Evolutionary conservation across 495 filamentous ascomycete species (phyloP).

Genomic region (Thermochaetoides thermophila): DNA sequence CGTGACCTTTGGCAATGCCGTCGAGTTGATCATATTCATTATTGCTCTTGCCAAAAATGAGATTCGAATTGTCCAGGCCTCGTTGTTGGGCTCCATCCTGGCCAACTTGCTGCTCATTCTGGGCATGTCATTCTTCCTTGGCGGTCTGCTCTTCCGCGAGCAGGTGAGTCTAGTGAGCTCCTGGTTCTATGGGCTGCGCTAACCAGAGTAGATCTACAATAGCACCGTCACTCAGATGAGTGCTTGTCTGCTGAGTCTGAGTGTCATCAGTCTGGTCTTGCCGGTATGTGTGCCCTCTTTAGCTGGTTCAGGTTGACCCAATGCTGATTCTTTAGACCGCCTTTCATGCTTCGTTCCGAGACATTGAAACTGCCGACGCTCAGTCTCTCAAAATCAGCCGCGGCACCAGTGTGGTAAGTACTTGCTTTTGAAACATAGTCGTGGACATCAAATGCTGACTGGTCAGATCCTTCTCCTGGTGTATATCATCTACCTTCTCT

Average conservation of each 20-base stretch:
- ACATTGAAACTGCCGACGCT: slow-evolving; percentile 40
- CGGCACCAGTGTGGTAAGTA: slow-evolving; percentile 53
- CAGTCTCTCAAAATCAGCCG: slow-evolving; percentile 67
- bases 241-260: slow-evolving; percentile 72
- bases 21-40: slow-evolving; percentile 68
- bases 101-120: slow-evolving; percentile 76
- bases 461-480: slow-evolving; percentile 51
- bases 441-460: slow-evolving; percentile 8
- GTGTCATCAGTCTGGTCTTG: slow-evolving; percentile 57
- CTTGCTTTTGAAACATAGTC: slow-evolving; percentile 1
- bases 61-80: slow-evolving; percentile 78
- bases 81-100: slow-evolving; percentile 75
- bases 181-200: background rate
- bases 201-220: slow-evolving; percentile 61
- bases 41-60: slow-evolving; percentile 40
- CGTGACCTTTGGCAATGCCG: slow-evolving; percentile 80
- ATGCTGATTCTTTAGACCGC: slow-evolving; percentile 36
- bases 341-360: slow-evolving; percentile 67
- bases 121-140: slow-evolving; percentile 77
- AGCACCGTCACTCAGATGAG: slow-evolving; percentile 89
- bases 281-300: slow-evolving; percentile 7
- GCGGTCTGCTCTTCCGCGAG: slow-evolving; percentile 72
- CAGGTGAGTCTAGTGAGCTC: background rate
- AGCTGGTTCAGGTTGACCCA: background rate
- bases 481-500: slow-evolving; percentile 70